Base-by-base conservation (phyloP, 139 green algal genomes). In the Micractinium conductrix region DNA sequence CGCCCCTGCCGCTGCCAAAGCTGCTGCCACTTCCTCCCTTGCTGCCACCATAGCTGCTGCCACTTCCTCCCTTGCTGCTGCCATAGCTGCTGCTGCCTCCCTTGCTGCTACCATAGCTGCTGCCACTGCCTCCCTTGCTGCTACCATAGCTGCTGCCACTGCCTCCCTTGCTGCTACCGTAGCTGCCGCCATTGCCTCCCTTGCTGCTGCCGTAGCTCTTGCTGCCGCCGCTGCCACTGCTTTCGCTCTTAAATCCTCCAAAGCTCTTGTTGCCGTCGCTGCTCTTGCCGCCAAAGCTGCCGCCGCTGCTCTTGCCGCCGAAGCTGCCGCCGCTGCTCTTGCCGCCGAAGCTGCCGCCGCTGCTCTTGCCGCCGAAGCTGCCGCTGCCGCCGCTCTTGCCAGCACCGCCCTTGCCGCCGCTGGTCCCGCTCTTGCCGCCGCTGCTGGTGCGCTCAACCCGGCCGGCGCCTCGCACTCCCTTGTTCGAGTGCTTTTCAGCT, bases 401-500 rank as follows among this genome's bases (percentile, higher is more conserved):
- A 17, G 16, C 38, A 17, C 33, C 74, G 55, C 71, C 63, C 43
- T 58, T 67, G 50, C 68, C 79, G 58, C 73, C 26, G 21, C 43
- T 87, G 37, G 35, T 21, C 53, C 74, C 48, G 50, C 58, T 62
- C 44, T 75, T 35, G 28, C 84, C 58, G 40, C 82, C 62, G 40
- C 72, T 72, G 74, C 74, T 63, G 68, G 42, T 63, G 28, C 80
- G 28, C 35, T 88, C 74, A 33, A 86, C 60, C 37, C 89, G 83
- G 21, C 87, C 80, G 26, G 85, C 89, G 26, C 90, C 90, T 1
- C 90, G 79, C 2, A 81, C 37, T 12, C 89, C 87, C 44, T 81
- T 85, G 19, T 65, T 53, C 26, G 40, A 26, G 33, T 78, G 62
- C 48, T 78, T 67, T 30, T 78, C 88, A 14, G 83, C 90, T 37